Evolutionary conservation across 2,329 filamentous ascomycete species (phyloP).

Genomic region (Rutstroemia sp.): DNA sequence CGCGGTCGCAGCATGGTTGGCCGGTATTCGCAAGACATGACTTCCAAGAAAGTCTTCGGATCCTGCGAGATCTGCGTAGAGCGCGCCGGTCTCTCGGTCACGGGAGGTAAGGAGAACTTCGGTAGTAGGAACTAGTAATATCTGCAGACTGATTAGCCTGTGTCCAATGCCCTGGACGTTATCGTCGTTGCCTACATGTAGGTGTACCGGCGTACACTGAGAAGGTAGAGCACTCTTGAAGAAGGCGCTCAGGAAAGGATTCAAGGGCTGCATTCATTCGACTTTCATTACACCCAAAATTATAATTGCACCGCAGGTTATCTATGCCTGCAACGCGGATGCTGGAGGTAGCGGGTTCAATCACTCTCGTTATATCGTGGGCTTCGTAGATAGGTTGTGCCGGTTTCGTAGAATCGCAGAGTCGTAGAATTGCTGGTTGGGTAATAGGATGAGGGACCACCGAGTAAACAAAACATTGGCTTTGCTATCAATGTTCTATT

Average conservation of each 20-base stretch:
- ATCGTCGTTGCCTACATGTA: conserved; percentile 53
- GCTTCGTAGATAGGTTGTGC: not conserved
- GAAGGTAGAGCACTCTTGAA: conserved; percentile 89
- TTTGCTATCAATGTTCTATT: not conserved
- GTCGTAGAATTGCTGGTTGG: not conserved
- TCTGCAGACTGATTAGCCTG: conserved; percentile 34
- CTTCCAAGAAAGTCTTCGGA: conserved; percentile 94
- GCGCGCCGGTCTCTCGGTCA: conserved; percentile 75
- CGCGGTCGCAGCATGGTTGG: conserved; percentile 39
- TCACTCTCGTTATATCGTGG: not conserved
- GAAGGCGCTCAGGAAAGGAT: conserved; percentile 97
- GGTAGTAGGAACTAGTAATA: conserved; percentile 88
- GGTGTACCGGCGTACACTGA: conserved; percentile 86
- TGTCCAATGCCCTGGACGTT: not conserved
- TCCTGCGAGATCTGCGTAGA: conserved; percentile 71
- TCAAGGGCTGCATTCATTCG: conserved; percentile 92
- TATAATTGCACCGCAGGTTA: conserved; percentile 20
- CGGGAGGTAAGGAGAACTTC: conserved; percentile 82
- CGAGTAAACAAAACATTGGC: not conserved
- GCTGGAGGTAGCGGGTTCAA: not conserved
- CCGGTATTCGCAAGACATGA: conserved; percentile 85
- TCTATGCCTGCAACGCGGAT: conserved; percentile 17
- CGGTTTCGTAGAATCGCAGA: not conserved
- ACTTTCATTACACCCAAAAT: conserved; percentile 27
- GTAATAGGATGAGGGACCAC: not conserved